These are phyloP conservation scores for Mortierella sp. DNA, from an alignment of 371 early-diverging fungal species.

Conservation along the genomic window DNA sequence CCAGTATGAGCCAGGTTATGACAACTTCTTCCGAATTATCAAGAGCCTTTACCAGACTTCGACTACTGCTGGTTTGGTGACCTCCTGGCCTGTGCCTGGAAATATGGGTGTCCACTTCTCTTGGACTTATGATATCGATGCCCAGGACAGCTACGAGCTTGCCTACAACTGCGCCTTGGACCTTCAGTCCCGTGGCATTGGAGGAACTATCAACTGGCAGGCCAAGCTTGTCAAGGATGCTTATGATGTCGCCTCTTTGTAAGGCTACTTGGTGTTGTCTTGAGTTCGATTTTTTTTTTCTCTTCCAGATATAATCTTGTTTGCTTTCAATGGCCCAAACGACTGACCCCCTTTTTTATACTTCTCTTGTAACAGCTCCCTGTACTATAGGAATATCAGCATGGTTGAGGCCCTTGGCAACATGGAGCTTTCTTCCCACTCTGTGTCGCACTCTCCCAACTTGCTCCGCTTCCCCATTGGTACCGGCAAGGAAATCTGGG, in stretches of 20 bases:
- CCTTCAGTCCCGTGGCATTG: slow-evolving; percentile 26
- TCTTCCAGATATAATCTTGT: too few relatives aligned
- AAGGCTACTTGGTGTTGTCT: neutral
- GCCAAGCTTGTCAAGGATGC: slow-evolving; percentile 32
- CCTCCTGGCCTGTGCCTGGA: slow-evolving; percentile 34
- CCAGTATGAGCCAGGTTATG: slow-evolving; percentile 43
- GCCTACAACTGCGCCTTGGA: slow-evolving; percentile 17
- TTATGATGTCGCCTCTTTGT: slow-evolving; percentile 28
- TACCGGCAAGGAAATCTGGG: slow-evolving; percentile 31
- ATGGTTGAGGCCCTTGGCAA: slow-evolving; percentile 31
- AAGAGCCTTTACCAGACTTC: slow-evolving; percentile 21
- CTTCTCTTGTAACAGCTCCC: neutral
- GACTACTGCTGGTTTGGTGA: slow-evolving; percentile 23
- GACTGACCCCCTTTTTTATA: neutral
- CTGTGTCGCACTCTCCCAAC: slow-evolving; percentile 32
- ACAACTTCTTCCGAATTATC: slow-evolving; percentile 31
- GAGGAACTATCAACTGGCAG: slow-evolving; percentile 36
- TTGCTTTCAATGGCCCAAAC: neutral
- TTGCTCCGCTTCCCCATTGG: slow-evolving; percentile 24
- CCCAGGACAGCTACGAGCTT: slow-evolving; percentile 22
- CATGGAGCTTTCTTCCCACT: slow-evolving; percentile 42
- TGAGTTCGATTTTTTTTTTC: too few relatives aligned
- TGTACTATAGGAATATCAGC: slow-evolving; percentile 32
- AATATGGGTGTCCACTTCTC: slow-evolving; percentile 37
- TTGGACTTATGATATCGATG: slow-evolving; percentile 42